Percentiles rank a stretch among this genome's conserved stretches.
Conservation (phyloP, 208 protist species). For the Leishmania martiniquensis region DNA sequence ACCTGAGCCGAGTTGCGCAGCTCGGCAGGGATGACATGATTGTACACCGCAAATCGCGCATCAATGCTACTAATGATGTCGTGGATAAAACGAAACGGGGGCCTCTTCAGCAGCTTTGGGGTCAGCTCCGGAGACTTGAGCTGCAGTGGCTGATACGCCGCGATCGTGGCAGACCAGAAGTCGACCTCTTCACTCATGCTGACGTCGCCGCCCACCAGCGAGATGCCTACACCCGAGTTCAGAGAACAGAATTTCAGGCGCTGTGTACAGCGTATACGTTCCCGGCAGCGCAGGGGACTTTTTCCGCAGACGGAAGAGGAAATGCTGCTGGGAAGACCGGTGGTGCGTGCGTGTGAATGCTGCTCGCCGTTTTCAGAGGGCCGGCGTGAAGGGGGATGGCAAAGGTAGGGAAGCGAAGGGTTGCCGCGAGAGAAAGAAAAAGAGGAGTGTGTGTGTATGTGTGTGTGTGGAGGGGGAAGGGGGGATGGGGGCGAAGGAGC, state of each 20-base stretch:
- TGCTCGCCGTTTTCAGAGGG: too few species aligned
- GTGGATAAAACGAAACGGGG: slow-evolving; percentile 93
- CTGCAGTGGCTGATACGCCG: slow-evolving; percentile 77
- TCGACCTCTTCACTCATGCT: slow-evolving; percentile 40
- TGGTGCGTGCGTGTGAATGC: not conserved
- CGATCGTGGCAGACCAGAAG: slow-evolving; percentile 81
- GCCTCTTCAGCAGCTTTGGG: slow-evolving; percentile 83
- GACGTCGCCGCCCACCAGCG: not conserved
- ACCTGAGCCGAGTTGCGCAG: slow-evolving; percentile 58
- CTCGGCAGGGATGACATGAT: slow-evolving; percentile 64
- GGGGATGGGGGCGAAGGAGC: not conserved
- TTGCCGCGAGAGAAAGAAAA: not conserved
- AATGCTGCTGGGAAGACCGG: not conserved
- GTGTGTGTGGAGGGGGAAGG: not conserved
- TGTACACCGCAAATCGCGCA: slow-evolving; percentile 68
- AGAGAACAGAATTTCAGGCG: not conserved
- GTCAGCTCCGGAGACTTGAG: slow-evolving; percentile 73
- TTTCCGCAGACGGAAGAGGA: not conserved
- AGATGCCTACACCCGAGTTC: too few species aligned
- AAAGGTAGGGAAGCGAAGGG: not conserved
- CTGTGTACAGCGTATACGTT: not conserved
- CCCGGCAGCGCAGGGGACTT: not conserved
- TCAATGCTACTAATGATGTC: slow-evolving; percentile 86
- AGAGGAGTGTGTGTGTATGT: too few species aligned
- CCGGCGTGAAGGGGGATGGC: too few species aligned